Percentiles rank a stretch among this genome's conserved stretches.
Conservation (phyloP, 768 basidiomycete genomes). For the Botryobasidium botryosum region DNA sequence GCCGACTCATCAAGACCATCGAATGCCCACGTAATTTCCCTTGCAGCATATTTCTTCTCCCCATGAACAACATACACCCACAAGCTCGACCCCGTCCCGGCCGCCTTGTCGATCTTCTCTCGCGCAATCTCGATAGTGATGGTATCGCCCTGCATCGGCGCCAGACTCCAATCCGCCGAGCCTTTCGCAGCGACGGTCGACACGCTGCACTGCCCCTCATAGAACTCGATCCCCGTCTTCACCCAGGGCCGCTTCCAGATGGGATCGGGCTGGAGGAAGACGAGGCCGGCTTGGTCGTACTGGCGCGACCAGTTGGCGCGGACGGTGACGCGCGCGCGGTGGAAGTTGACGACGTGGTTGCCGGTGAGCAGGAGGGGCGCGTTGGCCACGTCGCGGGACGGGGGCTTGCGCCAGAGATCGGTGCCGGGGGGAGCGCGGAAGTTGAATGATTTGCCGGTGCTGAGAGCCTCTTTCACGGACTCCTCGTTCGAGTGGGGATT, state of each 20-base stretch:
- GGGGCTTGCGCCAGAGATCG: constrained; percentile 21
- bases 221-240: constrained; percentile 20
- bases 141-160: constrained; percentile 7
- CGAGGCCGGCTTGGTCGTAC: constrained; percentile 20
- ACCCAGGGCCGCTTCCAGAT: constrained; percentile 14
- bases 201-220: constrained; percentile 14
- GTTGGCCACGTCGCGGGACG: constrained; percentile 13
- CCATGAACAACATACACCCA: constrained; percentile 16
- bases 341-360: constrained; percentile 12
- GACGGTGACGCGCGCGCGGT: constrained; percentile 16
- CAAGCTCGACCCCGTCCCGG: constrained; percentile 14
- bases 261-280: constrained; percentile 13
- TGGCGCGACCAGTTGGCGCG: constrained; percentile 16
- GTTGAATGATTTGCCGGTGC: constrained; percentile 1
- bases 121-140: constrained; percentile 15
- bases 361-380: constrained; percentile 11
- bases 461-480: too few species aligned
- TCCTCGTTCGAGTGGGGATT: too few species aligned
- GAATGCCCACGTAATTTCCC: constrained; percentile 18
- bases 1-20: constrained; percentile 3
- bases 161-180: constrained; percentile 18
- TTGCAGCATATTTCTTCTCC: constrained; percentile 11
- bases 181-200: constrained; percentile 16
- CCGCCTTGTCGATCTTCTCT: constrained; percentile 5
- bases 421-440: constrained; percentile 13